Evolutionary conservation across 352 stramenopile genomes (phyloP).

Genomic region (Phytophthora ohioensis): DNA sequence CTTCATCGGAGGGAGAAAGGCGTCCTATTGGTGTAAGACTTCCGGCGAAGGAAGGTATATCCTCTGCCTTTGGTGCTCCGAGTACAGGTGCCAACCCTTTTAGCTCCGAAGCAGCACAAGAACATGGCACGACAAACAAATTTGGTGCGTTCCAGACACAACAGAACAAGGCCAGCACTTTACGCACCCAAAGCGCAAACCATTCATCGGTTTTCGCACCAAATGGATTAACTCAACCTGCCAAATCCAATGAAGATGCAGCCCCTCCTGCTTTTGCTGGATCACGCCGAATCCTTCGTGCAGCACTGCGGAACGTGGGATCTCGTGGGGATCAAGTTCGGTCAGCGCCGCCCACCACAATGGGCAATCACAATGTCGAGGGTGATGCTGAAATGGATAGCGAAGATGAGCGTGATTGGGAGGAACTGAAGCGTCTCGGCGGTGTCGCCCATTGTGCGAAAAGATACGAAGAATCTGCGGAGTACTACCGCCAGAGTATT

Average conservation of each 20-base stretch:
- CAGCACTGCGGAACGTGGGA: slow-evolving; percentile 36
- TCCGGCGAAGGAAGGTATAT: slow-evolving; percentile 21
- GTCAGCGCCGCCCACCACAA: slow-evolving; percentile 25
- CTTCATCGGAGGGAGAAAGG: slow-evolving; percentile 17
- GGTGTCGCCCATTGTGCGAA: slow-evolving; percentile 52
- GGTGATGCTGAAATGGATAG: slow-evolving; percentile 44
- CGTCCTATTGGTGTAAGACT: slow-evolving; percentile 12
- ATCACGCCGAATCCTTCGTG: slow-evolving; percentile 44
- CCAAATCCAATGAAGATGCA: slow-evolving; percentile 5
- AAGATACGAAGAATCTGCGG: slow-evolving; percentile 61
- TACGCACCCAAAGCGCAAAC: background rate
- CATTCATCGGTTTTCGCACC: background rate
- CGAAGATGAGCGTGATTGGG: slow-evolving; percentile 58
- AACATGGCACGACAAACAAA: background rate
- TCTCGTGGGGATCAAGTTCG: slow-evolving; percentile 17
- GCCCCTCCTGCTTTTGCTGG: slow-evolving; percentile 30
- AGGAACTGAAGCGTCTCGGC: slow-evolving; percentile 69
- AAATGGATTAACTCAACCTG: slow-evolving; percentile 10
- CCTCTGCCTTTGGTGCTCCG: background rate
- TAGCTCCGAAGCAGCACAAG: background rate
- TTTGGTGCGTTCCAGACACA: slow-evolving; percentile 1
- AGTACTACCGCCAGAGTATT: slow-evolving; percentile 68
- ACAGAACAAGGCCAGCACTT: background rate
- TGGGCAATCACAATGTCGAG: slow-evolving; percentile 6
- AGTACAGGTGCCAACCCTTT: background rate